Percentiles rank a stretch among this genome's conserved stretches.
Evolutionary conservation across 139 green algal genomes (phyloP).

Genomic region (Chlorella sp.): DNA sequence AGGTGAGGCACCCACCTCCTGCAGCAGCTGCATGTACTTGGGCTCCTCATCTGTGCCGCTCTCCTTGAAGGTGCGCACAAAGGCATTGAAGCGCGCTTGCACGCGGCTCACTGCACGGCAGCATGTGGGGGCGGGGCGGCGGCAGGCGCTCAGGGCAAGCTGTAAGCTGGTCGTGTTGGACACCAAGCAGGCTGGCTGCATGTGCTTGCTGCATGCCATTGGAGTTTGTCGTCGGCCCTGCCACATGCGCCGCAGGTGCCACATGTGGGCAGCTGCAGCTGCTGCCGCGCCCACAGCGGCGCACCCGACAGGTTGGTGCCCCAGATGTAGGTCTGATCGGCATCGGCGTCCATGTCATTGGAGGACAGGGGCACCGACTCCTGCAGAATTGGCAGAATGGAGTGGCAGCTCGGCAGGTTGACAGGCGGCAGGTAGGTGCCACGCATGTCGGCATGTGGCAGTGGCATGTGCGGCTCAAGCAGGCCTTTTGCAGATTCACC

Average conservation of each 20-base stretch:
- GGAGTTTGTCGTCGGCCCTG: background rate
- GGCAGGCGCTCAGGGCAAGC: background rate
- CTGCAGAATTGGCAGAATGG: background rate
- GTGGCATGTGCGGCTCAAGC: no score
- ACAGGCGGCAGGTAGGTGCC: background rate
- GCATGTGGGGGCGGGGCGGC: slow-evolving; percentile 2
- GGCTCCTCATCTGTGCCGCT: slow-evolving; percentile 32
- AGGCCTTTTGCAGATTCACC: no score
- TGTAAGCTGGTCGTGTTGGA: no score
- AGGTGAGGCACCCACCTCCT: slow-evolving; percentile 46
- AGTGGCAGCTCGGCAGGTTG: background rate
- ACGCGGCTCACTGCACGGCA: slow-evolving; percentile 50
- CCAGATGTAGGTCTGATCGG: slow-evolving; percentile 85
- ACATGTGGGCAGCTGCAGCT: no score
- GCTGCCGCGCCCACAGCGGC: no score
- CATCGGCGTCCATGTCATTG: slow-evolving; percentile 47
- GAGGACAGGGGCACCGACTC: slow-evolving; percentile 38
- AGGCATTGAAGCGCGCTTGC: slow-evolving; percentile 69
- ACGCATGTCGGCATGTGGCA: background rate
- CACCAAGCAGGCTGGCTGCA: background rate
- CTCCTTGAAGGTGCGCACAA: slow-evolving; percentile 72
- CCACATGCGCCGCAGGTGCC: no score
- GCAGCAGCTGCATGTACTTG: slow-evolving; percentile 67
- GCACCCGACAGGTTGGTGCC: slow-evolving; percentile 85
- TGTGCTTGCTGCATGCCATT: no score